Evolutionary conservation across 805 yeast species (phyloP).

Genomic region (Ogataea methylovora): DNA sequence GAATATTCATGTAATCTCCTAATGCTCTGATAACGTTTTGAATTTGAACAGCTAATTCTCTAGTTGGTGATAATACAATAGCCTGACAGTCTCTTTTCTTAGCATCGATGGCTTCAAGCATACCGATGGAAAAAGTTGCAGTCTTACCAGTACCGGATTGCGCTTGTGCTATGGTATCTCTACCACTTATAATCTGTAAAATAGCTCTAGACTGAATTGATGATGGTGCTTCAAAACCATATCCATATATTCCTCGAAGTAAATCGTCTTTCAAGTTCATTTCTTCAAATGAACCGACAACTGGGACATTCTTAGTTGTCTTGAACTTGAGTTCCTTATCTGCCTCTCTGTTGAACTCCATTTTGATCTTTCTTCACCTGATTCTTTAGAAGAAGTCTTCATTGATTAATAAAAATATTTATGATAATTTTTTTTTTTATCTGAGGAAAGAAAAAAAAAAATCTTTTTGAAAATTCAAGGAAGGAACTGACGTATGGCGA

Average conservation of each 20-base stretch:
- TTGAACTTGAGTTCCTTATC: constrained; percentile 57
- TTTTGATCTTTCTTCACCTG: constrained; percentile 15
- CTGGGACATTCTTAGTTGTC: constrained; percentile 48
- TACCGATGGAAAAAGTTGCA: constrained; percentile 93
- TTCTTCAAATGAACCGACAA: constrained; percentile 58
- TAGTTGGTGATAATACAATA: constrained; percentile 85
- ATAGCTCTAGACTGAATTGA: constrained; percentile 98
- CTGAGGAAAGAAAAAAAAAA: no score
- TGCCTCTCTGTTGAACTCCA: constrained; percentile 55
- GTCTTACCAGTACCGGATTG: constrained; percentile 99
- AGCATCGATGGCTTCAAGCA: constrained; percentile 79
- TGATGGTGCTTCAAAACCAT: constrained; percentile 94
- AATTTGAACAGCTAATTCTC: constrained; percentile 93
- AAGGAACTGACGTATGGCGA: no score
- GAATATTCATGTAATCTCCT: constrained; percentile 82
- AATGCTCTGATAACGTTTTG: constrained; percentile 79
- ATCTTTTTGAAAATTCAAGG: no score
- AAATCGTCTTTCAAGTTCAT: constrained; percentile 62
- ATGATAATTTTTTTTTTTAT: no score
- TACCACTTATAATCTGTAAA: constrained; percentile 86
- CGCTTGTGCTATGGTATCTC: constrained; percentile 97
- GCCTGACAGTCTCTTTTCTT: constrained; percentile 85
- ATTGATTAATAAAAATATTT: no score
- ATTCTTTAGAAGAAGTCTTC: no score
- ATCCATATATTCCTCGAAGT: constrained; percentile 62